A percentile compares a stretch with the other conserved stretches of the same genome.
Conservation (phyloP, 306 rosid species). For the Leucaena leucocephala region DNA sequence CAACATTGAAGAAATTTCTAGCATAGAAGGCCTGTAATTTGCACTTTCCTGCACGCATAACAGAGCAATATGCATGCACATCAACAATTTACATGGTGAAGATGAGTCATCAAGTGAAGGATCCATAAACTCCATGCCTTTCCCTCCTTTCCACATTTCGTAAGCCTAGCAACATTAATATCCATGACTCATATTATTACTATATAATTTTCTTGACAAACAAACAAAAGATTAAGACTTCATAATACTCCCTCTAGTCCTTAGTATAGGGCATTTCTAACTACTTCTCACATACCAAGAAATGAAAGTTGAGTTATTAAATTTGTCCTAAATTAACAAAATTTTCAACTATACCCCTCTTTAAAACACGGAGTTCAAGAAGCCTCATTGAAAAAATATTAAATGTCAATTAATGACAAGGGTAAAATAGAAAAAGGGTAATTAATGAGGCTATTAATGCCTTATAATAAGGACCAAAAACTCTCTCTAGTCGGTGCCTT, state of each 20-base stretch:
- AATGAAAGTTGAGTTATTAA: too few relatives aligned
- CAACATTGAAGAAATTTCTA: neutral
- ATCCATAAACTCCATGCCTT: slow-evolving; percentile 40
- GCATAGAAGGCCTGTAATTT: neutral
- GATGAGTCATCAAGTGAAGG: slow-evolving; percentile 39
- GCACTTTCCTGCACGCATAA: neutral
- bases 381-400: too few relatives aligned
- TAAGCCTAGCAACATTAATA: slow-evolving; percentile 24
- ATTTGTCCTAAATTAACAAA: too few relatives aligned
- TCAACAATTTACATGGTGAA: slow-evolving; percentile 36
- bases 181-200: neutral
- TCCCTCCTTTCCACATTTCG: slow-evolving; percentile 42
- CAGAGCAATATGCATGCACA: slow-evolving; percentile 39
- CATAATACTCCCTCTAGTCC: neutral
- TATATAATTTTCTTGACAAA: neutral
- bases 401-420: too few relatives aligned
- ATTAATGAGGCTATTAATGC: too few relatives aligned
- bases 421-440: too few relatives aligned
- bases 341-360: too few relatives aligned
- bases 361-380: too few relatives aligned
- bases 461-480: too few relatives aligned
- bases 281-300: too few relatives aligned
- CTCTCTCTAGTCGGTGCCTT: too few relatives aligned
- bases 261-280: too few relatives aligned
- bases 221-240: neutral